Conservation (phyloP, 1,284 basidiomycete genomes). For the Cutaneotrichosporon cavernicola region DNA sequence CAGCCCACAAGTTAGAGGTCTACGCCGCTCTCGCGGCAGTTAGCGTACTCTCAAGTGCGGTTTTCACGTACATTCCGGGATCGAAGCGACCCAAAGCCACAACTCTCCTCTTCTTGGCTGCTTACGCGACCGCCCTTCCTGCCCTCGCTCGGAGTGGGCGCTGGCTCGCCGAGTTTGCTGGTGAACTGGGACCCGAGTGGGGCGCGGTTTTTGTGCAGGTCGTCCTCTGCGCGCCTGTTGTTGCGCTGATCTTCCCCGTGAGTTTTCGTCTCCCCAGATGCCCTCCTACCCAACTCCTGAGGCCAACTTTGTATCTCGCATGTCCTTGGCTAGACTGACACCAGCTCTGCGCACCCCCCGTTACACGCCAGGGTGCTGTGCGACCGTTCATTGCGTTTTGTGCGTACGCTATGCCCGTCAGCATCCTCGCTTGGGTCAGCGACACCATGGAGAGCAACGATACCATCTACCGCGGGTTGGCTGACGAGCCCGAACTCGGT, state of each 20-base stretch:
- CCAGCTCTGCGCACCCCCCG: background rate
- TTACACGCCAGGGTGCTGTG: background rate
- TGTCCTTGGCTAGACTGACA: background rate
- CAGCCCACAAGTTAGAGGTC: background rate
- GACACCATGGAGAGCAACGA: background rate
- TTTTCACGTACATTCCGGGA: background rate
- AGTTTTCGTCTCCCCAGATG: background rate
- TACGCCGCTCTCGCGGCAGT: background rate
- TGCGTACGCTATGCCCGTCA: background rate
- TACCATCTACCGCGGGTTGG: background rate
- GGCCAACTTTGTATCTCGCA: background rate
- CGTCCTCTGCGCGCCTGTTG: background rate
- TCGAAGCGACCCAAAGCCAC: background rate
- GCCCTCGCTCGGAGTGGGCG: conserved; percentile 9
- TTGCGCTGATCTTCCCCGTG: background rate
- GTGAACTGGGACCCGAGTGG: conserved; percentile 1
- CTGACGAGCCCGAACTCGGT: conserved; percentile 2
- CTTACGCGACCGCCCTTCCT: background rate
- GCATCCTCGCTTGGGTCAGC: background rate
- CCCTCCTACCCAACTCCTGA: background rate
- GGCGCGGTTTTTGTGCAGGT: conserved; percentile 1
- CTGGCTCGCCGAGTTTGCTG: conserved; percentile 7
- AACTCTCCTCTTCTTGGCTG: background rate
- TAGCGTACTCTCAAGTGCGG: background rate
- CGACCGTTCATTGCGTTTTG: background rate